These are phyloP conservation scores for Aspergillus olivimuriae DNA, from an alignment of 495 filamentous ascomycete genomes.

Conservation along the genomic window DNA sequence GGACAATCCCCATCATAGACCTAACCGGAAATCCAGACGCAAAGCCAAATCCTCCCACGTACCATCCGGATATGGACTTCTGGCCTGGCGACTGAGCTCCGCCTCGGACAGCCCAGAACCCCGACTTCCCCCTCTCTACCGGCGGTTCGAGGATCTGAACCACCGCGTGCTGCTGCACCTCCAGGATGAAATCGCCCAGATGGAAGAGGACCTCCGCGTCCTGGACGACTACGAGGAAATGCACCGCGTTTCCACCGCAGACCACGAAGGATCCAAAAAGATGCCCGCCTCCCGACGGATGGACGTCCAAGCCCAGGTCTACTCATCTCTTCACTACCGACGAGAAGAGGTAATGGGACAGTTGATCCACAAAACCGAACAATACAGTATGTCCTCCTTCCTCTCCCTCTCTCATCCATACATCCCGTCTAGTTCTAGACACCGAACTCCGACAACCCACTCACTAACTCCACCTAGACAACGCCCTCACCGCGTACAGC, in stretches of 20 bases:
- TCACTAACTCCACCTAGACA: conserved; percentile 51
- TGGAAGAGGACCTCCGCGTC: conserved; percentile 67
- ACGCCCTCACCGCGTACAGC: conserved; percentile 62
- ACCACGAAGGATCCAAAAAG: conserved; percentile 39
- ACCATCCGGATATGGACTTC: conserved; percentile 59
- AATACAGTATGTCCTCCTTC: conserved; percentile 65
- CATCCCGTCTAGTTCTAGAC: not conserved
- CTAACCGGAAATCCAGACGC: conserved; percentile 18
- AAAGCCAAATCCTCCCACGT: conserved; percentile 19
- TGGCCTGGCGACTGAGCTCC: conserved; percentile 55
- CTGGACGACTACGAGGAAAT: conserved; percentile 69
- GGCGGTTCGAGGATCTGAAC: conserved; percentile 78
- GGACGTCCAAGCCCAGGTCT: conserved; percentile 52
- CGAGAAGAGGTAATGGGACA: conserved; percentile 63
- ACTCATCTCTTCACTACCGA: conserved; percentile 65
- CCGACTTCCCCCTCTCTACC: conserved; percentile 64
- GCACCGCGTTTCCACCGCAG: conserved; percentile 45
- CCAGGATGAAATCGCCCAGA: conserved; percentile 76
- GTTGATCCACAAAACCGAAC: conserved; percentile 67
- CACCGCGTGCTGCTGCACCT: conserved; percentile 80
- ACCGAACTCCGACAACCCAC: no score
- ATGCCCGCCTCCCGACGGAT: conserved; percentile 59
- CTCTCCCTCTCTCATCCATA: not conserved
- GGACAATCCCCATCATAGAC: conserved; percentile 28
- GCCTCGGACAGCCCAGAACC: conserved; percentile 24